These are phyloP conservation scores for Starmerella gropengiesseri DNA, from an alignment of 805 yeast genomes.

Conservation along the genomic window DNA sequence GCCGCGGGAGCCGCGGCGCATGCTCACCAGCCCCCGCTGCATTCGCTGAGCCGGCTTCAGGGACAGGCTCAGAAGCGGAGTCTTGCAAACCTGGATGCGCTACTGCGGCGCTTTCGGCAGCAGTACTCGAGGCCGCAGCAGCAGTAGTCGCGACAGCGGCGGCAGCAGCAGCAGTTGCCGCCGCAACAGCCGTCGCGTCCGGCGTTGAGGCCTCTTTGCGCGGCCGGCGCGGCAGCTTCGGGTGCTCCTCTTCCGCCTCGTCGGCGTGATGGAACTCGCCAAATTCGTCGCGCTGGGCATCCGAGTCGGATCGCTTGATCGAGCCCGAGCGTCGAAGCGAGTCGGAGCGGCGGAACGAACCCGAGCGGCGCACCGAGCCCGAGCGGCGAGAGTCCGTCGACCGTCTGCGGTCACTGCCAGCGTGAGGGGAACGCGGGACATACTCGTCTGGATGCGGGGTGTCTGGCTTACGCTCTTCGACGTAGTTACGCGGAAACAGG, in stretches of 20 bases:
- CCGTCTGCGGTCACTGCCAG: background rate
- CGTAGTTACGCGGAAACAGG: conserved; percentile 40
- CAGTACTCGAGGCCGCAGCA: background rate
- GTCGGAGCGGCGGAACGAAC: conserved; percentile 1
- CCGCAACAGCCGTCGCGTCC: too few species aligned
- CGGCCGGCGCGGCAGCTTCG: background rate
- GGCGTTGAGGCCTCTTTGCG: background rate
- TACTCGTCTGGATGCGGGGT: conserved; percentile 13
- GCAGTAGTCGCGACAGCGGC: background rate
- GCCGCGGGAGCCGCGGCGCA: too few species aligned
- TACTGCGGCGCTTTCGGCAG: background rate
- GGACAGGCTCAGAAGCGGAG: too few species aligned
- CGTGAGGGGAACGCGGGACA: conserved; percentile 1
- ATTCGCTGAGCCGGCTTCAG: too few species aligned
- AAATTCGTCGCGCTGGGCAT: background rate
- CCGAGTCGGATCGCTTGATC: background rate
- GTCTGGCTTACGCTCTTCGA: conserved; percentile 17
- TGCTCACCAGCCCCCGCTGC: too few species aligned
- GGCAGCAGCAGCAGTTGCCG: background rate
- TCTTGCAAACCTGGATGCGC: too few species aligned
- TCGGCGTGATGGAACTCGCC: background rate
- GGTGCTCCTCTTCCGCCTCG: background rate
- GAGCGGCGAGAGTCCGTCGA: background rate
- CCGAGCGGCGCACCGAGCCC: background rate
- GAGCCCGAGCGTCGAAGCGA: background rate